Conservation (phyloP, 164 flowering plant species). For the Kalanchoe fedtschenkoi region DNA sequence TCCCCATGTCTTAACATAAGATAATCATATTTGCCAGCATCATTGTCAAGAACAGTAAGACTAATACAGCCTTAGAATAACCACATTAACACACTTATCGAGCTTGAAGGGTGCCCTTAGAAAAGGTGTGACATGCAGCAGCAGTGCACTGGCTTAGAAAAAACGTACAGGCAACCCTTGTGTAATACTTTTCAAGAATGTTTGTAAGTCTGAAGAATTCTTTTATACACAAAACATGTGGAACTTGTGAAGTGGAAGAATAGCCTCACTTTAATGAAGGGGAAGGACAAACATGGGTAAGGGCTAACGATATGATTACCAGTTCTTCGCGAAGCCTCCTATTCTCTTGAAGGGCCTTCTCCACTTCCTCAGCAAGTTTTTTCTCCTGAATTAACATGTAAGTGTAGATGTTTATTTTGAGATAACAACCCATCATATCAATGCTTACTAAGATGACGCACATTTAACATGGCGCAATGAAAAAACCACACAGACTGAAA, state of each 20-base stretch:
- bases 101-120: no score
- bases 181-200: no score
- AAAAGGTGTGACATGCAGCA: no score
- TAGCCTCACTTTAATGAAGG: not conserved
- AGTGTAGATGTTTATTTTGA: no score
- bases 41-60: no score
- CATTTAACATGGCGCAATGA: not conserved
- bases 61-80: no score
- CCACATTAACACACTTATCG: no score
- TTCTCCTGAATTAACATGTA: not conserved
- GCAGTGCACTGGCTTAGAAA: no score
- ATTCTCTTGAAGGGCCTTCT: slow-evolving; percentile 3
- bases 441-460: not conserved
- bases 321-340: not conserved
- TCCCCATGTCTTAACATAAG: not conserved
- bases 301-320: not conserved
- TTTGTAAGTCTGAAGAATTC: no score
- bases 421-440: no score
- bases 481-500: not conserved
- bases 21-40: no score
- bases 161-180: no score
- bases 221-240: not conserved
- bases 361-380: not conserved
- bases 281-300: not conserved
- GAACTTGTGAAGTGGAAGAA: not conserved